Conservation (phyloP, 768 basidiomycete genomes). For the Baorangia bicolor region DNA sequence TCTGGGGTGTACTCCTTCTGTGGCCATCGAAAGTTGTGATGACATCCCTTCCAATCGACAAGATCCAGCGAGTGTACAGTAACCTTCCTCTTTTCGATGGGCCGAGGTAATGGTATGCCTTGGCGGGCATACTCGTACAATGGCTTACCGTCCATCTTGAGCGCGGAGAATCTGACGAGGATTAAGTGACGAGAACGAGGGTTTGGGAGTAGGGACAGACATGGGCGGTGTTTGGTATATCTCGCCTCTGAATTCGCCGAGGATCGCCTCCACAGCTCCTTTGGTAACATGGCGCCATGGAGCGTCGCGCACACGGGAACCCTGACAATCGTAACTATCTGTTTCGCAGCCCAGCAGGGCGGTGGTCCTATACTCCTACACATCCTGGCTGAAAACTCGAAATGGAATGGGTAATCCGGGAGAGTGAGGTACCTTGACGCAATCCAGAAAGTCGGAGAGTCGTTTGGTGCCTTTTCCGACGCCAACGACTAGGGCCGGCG, state of each 20-base stretch:
- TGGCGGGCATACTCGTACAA: conserved; percentile 94
- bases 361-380: conserved; percentile 87
- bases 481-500: conserved; percentile 66
- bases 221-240: conserved; percentile 92
- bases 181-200: conserved; percentile 3
- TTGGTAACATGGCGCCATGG: conserved; percentile 83
- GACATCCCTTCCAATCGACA: conserved; percentile 69
- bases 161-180: conserved; percentile 80
- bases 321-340: conserved; percentile 91
- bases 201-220: conserved; percentile 41
- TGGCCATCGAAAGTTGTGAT: conserved; percentile 81
- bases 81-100: conserved; percentile 85
- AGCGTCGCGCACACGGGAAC: conserved; percentile 71
- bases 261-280: conserved; percentile 65
- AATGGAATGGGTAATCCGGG: neutral
- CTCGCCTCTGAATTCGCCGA: conserved; percentile 78
- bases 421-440: conserved; percentile 66
- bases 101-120: conserved; percentile 87
- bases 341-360: conserved; percentile 93
- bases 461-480: conserved; percentile 89
- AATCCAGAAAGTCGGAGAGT: conserved; percentile 78
- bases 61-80: conserved; percentile 82
- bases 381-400: conserved; percentile 17
- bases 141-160: conserved; percentile 98
- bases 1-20: conserved; percentile 63